Evolutionary conservation across 78 protist species (phyloP).

Genomic region (Dictyostelium capitatum): DNA sequence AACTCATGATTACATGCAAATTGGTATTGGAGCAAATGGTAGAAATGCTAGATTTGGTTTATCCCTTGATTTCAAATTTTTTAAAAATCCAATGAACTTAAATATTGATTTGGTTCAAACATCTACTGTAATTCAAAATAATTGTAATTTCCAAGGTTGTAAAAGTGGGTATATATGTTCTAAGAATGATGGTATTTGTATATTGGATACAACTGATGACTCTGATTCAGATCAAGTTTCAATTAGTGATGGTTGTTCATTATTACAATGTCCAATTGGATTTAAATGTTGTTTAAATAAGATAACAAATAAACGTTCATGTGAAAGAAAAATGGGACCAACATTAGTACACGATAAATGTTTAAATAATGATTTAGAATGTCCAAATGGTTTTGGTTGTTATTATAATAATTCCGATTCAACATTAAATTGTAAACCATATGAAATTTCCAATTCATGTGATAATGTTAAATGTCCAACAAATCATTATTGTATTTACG

Average conservation of each 20-base stretch:
- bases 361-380: not conserved
- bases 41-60: conserved; percentile 35
- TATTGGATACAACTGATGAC: too few species aligned
- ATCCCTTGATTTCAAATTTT: too few species aligned
- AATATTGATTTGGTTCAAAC: too few species aligned
- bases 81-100: too few species aligned
- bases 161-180: too few species aligned
- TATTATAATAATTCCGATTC: not conserved
- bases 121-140: too few species aligned
- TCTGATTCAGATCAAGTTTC: too few species aligned
- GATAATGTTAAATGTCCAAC: conserved; percentile 12
- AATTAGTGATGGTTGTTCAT: not conserved
- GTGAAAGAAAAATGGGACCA: conserved; percentile 1
- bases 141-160: too few species aligned
- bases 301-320: not conserved
- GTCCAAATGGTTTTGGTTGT: conserved; percentile 27
- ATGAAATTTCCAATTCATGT: not conserved
- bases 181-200: too few species aligned
- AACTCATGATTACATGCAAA: not conserved
- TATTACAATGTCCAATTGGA: conserved; percentile 20
- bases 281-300: conserved; percentile 1
- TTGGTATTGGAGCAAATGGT: conserved; percentile 51
- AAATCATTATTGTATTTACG: not conserved
- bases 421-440: not conserved
- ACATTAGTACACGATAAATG: not conserved